These are phyloP conservation scores for Cladosporium sp. DNA, from an alignment of 2,329 filamentous ascomycete species.

Conservation along the genomic window DNA sequence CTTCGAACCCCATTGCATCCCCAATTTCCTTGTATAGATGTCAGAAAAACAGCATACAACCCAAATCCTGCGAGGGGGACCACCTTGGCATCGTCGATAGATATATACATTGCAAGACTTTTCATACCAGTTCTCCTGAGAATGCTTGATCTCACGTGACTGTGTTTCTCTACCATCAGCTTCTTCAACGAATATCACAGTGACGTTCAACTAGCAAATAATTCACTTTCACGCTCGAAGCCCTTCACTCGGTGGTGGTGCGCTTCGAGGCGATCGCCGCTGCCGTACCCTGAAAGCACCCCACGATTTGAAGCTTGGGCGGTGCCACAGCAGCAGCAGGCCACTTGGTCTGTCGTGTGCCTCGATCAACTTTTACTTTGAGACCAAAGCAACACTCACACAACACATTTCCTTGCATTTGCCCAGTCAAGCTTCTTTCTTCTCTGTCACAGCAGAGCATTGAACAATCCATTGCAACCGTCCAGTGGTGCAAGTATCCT, in stretches of 20 bases:
- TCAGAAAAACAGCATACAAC: neutral
- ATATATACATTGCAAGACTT: neutral
- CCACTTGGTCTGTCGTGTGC: slow-evolving; percentile 3
- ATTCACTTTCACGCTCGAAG: neutral
- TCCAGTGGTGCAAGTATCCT: neutral
- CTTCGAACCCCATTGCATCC: neutral
- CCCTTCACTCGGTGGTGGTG: neutral
- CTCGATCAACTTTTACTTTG: neutral
- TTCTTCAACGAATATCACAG: too few species aligned
- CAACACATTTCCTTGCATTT: slow-evolving; percentile 8
- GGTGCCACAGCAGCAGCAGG: neutral
- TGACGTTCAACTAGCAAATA: too few species aligned
- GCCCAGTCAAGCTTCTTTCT: neutral
- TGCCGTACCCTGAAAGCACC: neutral
- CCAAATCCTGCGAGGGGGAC: neutral
- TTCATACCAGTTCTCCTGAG: neutral
- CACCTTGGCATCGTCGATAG: neutral
- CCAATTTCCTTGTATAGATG: neutral
- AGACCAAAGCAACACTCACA: slow-evolving; percentile 1
- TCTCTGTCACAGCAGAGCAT: slow-evolving; percentile 7
- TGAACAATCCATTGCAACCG: neutral
- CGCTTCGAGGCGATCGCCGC: neutral
- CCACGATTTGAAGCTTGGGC: neutral
- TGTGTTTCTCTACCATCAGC: neutral
- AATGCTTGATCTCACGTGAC: neutral